Conservation (phyloP, 805 yeast genomes). For the Yarrowia phangngaensis region DNA sequence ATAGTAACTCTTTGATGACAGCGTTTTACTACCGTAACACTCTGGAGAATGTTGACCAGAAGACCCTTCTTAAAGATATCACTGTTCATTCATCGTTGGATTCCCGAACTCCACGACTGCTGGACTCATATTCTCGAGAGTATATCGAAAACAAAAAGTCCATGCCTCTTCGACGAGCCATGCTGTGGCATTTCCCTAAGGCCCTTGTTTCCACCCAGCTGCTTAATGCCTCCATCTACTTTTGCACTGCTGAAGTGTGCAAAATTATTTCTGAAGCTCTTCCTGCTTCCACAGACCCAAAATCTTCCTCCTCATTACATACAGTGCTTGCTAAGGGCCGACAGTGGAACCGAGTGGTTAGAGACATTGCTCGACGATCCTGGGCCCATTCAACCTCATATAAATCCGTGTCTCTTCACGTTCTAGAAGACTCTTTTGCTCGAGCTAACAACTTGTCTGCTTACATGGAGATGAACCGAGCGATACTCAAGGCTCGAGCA, state of each 20-base stretch:
- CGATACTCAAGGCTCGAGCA: conserved; percentile 61
- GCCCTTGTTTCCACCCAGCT: conserved; percentile 71
- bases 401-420: conserved; percentile 65
- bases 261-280: conserved; percentile 46
- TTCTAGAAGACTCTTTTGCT: conserved; percentile 66
- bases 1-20: conserved; percentile 61
- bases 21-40: conserved; percentile 71
- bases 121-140: conserved; percentile 69
- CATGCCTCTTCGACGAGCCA: conserved; percentile 73
- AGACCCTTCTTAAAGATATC: conserved; percentile 62
- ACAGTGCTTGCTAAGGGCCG: conserved; percentile 30
- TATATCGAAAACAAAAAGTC: conserved; percentile 68
- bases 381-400: conserved; percentile 69
- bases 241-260: conserved; percentile 54
- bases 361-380: conserved; percentile 86
- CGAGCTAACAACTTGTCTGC: conserved; percentile 76
- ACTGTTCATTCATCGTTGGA: conserved; percentile 43
- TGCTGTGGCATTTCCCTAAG: conserved; percentile 85
- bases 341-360: conserved; percentile 46
- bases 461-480: conserved; percentile 85
- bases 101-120: conserved; percentile 44
- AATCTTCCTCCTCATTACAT: too few species aligned
- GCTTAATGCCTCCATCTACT: conserved; percentile 68
- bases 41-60: conserved; percentile 75
- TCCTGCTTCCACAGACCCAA: conserved; percentile 31